These are phyloP conservation scores for Cytospora schulzeri DNA, from an alignment of 2,329 filamentous ascomycete species.

Conservation along the genomic window DNA sequence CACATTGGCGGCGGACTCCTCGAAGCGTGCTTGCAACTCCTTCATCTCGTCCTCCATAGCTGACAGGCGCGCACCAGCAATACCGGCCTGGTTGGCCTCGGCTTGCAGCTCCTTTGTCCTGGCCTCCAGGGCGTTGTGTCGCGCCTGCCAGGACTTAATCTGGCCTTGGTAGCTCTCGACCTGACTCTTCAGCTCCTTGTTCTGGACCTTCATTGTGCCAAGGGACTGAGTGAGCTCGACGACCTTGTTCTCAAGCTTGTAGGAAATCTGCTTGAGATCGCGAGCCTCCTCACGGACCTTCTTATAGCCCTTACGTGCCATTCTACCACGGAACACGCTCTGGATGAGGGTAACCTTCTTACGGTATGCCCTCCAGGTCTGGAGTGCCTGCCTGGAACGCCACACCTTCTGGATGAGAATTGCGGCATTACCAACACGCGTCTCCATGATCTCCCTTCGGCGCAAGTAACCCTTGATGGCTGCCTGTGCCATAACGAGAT, in stretches of 20 bases:
- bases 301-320: slow-evolving; percentile 85
- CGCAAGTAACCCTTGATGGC: slow-evolving; percentile 89
- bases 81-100: slow-evolving; percentile 96
- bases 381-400: slow-evolving; percentile 77
- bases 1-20: slow-evolving; percentile 87
- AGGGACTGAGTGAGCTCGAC: slow-evolving; percentile 95
- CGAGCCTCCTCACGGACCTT: slow-evolving; percentile 89
- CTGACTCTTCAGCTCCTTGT: slow-evolving; percentile 84
- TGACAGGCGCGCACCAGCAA: slow-evolving; percentile 84
- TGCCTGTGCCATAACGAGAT: slow-evolving; percentile 87
- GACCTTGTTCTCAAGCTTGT: slow-evolving; percentile 99
- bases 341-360: slow-evolving; percentile 88
- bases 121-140: slow-evolving; percentile 86
- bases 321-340: slow-evolving; percentile 86
- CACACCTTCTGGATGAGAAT: slow-evolving; percentile 88
- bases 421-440: slow-evolving; percentile 87
- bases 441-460: slow-evolving; percentile 91
- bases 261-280: slow-evolving; percentile 98
- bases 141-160: slow-evolving; percentile 92
- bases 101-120: slow-evolving; percentile 92
- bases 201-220: slow-evolving; percentile 89
- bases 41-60: slow-evolving; percentile 96
- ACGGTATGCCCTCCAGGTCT: slow-evolving; percentile 84
- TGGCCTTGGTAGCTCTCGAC: slow-evolving; percentile 96
- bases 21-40: slow-evolving; percentile 84